A percentile compares a stretch with the other conserved stretches of the same genome.
phyloP scores from a whole-genome alignment of 2,329 filamentous ascomycete genomes.

The Aspergillus awamori region DNA sequence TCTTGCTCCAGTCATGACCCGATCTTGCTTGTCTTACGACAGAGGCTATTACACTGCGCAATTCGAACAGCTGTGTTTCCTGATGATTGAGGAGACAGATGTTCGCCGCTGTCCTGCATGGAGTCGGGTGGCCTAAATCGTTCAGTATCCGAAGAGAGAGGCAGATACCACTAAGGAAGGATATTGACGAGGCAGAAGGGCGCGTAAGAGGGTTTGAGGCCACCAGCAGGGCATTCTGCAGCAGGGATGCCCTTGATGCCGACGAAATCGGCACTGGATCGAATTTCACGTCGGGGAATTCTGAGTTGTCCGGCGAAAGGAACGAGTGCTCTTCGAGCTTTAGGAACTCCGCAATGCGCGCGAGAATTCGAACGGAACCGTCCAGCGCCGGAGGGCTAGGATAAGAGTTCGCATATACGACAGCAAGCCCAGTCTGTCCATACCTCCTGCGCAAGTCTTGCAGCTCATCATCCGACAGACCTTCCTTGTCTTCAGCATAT shows the following conservation, averaged over 20 bases:
- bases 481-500: constrained; percentile 47
- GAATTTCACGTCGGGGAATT: constrained; percentile 35
- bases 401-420: constrained; percentile 58
- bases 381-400: constrained; percentile 50
- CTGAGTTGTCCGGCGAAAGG: constrained; percentile 23
- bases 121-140: constrained; percentile 41
- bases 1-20: constrained; percentile 52
- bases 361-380: constrained; percentile 53
- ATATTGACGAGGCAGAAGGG: constrained; percentile 42
- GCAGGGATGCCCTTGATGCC: constrained; percentile 44
- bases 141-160: constrained; percentile 44
- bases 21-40: constrained; percentile 48
- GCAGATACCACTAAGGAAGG: constrained; percentile 46
- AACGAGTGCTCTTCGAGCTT: constrained; percentile 52
- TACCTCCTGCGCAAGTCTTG: constrained; percentile 53
- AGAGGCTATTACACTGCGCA: constrained; percentile 57
- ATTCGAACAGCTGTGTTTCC: constrained; percentile 56
- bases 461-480: constrained; percentile 48
- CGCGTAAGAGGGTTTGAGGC: constrained; percentile 46
- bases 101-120: constrained; percentile 46
- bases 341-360: constrained; percentile 54
- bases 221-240: constrained; percentile 46
- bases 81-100: constrained; percentile 57
- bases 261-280: constrained; percentile 37
- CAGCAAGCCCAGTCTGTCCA: constrained; percentile 62